These are phyloP conservation scores for Oryza australiensis DNA, from an alignment of 176 grass and related monocot species.

Conservation along the genomic window DNA sequence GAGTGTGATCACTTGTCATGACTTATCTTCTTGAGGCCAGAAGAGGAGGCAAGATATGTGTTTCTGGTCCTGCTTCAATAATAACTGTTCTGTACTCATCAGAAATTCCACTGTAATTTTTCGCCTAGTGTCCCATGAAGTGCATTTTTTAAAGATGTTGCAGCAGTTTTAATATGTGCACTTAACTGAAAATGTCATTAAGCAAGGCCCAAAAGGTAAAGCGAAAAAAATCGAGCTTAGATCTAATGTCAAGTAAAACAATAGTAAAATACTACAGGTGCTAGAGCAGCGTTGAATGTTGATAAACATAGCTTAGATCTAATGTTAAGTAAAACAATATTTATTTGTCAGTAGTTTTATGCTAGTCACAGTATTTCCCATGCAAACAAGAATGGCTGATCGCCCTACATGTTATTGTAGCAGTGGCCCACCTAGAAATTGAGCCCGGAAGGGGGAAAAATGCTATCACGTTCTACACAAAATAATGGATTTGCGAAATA, in stretches of 20 bases:
- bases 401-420: neutral
- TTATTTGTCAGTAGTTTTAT: neutral
- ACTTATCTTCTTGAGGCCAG: neutral
- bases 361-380: neutral
- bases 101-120: constrained; percentile 38
- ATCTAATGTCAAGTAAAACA: neutral
- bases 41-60: neutral
- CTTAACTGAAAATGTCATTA: neutral
- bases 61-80: neutral
- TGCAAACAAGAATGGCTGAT: neutral
- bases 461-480: neutral
- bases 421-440: neutral
- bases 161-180: neutral
- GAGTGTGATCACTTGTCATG: neutral
- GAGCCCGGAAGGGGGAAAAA: neutral
- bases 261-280: neutral
- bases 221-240: neutral
- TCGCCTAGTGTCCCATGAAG: constrained; percentile 45
- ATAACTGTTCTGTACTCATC: neutral
- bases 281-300: neutral
- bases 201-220: neutral
- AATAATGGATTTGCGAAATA: constrained; percentile 3
- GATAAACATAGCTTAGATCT: neutral
- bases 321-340: neutral
- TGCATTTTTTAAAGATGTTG: constrained; percentile 32